Conservation (phyloP, 2,329 filamentous ascomycete species). For the Scedosporium apiospermum region DNA sequence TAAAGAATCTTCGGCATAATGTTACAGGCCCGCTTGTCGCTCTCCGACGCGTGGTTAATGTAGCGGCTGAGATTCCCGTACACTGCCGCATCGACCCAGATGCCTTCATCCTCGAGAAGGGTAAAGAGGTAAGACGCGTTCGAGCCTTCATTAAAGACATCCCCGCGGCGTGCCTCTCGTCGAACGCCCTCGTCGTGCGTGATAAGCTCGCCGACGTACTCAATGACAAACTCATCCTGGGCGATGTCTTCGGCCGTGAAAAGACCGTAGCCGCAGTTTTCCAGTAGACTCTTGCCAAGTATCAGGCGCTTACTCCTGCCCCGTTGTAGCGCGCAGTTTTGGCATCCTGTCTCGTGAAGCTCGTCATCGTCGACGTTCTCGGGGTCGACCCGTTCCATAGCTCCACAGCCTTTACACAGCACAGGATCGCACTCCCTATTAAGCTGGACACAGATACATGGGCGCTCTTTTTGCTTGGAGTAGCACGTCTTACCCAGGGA, state of each 20-base stretch:
- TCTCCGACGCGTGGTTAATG: slow-evolving; percentile 64
- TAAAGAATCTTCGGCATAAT: slow-evolving; percentile 57
- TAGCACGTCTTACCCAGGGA: slow-evolving; percentile 49
- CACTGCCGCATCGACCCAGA: slow-evolving; percentile 64
- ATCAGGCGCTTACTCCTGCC: slow-evolving; percentile 55
- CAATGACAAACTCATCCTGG: slow-evolving; percentile 65
- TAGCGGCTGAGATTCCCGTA: slow-evolving; percentile 76
- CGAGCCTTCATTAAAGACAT: slow-evolving; percentile 44
- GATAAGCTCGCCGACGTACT: slow-evolving; percentile 73
- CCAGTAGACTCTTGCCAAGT: slow-evolving; percentile 60
- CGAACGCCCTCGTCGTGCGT: slow-evolving; percentile 60
- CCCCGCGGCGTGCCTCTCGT: slow-evolving; percentile 50
- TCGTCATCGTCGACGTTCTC: slow-evolving; percentile 51
- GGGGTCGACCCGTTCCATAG: slow-evolving; percentile 58
- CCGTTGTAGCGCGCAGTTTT: slow-evolving; percentile 64
- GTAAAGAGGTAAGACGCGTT: slow-evolving; percentile 58
- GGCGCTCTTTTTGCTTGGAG: slow-evolving; percentile 43
- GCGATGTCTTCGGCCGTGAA: slow-evolving; percentile 60
- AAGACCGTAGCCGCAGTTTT: slow-evolving; percentile 62
- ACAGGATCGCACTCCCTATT: slow-evolving; percentile 75
- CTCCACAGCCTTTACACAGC: slow-evolving; percentile 63
- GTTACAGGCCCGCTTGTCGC: slow-evolving; percentile 45
- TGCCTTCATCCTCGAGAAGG: slow-evolving; percentile 48
- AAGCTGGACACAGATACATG: slow-evolving; percentile 62
- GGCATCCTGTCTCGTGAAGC: slow-evolving; percentile 51